Conservation (phyloP, 768 basidiomycete species). For the Russula griseocarnosa region DNA sequence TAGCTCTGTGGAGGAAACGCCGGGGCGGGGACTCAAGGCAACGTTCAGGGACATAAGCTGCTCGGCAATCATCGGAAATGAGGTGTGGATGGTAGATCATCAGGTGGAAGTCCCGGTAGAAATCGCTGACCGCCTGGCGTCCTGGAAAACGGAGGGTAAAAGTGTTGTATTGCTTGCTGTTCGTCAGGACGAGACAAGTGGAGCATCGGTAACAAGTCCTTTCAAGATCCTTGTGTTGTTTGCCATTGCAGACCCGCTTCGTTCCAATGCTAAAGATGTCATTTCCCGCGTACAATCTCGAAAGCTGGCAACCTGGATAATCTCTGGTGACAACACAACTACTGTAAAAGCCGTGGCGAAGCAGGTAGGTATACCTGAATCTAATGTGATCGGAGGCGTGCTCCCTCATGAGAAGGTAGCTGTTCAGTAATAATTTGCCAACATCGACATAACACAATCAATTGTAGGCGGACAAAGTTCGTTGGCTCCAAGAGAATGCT, state of each 20-base stretch:
- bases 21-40: slow-evolving; percentile 63
- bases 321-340: slow-evolving; percentile 69
- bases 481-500: slow-evolving; percentile 48
- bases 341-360: slow-evolving; percentile 71
- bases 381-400: slow-evolving; percentile 75
- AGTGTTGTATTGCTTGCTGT: slow-evolving; percentile 65
- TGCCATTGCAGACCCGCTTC: slow-evolving; percentile 60
- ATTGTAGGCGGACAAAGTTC: slow-evolving; percentile 52
- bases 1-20: slow-evolving; percentile 50
- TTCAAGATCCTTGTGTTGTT: slow-evolving; percentile 49
- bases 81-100: slow-evolving; percentile 56
- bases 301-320: slow-evolving; percentile 69
- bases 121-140: slow-evolving; percentile 35
- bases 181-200: slow-evolving; percentile 12
- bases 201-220: neutral
- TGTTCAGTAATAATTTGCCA: neutral
- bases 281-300: slow-evolving; percentile 48
- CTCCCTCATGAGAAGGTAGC: slow-evolving; percentile 75
- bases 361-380: slow-evolving; percentile 58
- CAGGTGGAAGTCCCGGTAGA: slow-evolving; percentile 36
- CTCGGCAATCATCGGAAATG: slow-evolving; percentile 64
- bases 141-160: slow-evolving; percentile 66
- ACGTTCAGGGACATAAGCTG: slow-evolving; percentile 40
- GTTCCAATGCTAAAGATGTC: slow-evolving; percentile 54
- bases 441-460: slow-evolving; percentile 6